These are phyloP conservation scores for Magnusiomyces fungicola DNA, from an alignment of 1,139 yeast species.

Conservation along the genomic window DNA sequence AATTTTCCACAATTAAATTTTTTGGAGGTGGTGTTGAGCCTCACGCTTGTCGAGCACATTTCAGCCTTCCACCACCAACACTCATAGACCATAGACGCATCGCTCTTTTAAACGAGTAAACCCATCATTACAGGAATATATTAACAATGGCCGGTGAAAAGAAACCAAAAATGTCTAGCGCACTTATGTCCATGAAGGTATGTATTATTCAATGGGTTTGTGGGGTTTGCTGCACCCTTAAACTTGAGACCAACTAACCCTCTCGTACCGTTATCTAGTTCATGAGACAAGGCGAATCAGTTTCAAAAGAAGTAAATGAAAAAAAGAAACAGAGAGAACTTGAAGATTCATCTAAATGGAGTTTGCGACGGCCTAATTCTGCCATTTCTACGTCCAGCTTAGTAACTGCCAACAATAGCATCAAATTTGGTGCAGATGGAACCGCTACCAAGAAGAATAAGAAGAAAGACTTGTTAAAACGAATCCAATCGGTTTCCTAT, in stretches of 20 bases:
- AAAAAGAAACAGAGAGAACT: constrained; percentile 37
- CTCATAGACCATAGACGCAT: no score
- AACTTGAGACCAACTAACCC: constrained; percentile 36
- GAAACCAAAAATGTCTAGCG: constrained; percentile 6
- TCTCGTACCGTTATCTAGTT: constrained; percentile 30
- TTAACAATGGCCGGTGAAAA: not conserved
- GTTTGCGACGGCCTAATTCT: constrained; percentile 28
- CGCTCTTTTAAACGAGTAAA: no score
- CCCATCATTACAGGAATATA: not conserved
- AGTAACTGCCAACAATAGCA: not conserved
- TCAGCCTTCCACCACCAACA: no score
- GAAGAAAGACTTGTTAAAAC: constrained; percentile 5
- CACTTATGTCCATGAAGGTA: constrained; percentile 7
- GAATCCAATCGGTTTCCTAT: not conserved
- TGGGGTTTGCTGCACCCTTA: constrained; percentile 18
- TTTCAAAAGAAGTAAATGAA: constrained; percentile 24
- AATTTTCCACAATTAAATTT: no score
- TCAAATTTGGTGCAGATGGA: not conserved
- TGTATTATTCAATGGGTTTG: not conserved
- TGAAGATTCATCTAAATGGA: constrained; percentile 59
- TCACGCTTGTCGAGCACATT: no score
- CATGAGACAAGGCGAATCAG: constrained; percentile 28
- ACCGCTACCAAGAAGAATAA: not conserved
- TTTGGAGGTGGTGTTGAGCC: no score
- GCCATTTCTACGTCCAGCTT: no score